Percentiles rank a stretch among this genome's conserved stretches.
These are phyloP conservation scores for Houttuynia cordata DNA, from an alignment of 164 flowering plant genomes.

Conservation along the genomic window DNA sequence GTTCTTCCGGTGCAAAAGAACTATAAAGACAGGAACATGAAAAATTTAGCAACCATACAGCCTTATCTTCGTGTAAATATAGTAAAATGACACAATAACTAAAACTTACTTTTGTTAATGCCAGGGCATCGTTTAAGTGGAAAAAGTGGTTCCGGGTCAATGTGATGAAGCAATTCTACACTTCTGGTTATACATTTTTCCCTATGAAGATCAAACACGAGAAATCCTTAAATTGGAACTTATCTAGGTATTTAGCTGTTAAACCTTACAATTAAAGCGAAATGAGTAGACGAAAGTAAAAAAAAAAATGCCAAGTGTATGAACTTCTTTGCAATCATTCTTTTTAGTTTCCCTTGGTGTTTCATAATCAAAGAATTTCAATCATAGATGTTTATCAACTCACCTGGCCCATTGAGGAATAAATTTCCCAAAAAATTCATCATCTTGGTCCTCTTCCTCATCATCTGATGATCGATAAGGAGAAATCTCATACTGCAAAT, in stretches of 20 bases:
- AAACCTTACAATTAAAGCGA: neutral
- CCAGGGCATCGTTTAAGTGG: conserved; percentile 40
- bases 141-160: conserved; percentile 43
- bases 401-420: conserved; percentile 90
- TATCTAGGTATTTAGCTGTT: neutral
- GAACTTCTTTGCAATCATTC: no score
- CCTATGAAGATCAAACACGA: conserved; percentile 27
- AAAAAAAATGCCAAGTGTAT: neutral
- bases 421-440: conserved; percentile 51
- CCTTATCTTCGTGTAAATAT: neutral
- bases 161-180: conserved; percentile 30
- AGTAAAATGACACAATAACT: neutral
- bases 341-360: neutral
- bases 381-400: neutral
- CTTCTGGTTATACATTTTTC: conserved; percentile 27
- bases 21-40: neutral
- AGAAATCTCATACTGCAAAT: conserved; percentile 50
- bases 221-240: neutral
- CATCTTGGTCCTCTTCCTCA: conserved; percentile 79
- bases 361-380: neutral
- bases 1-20: conserved; percentile 3
- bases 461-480: conserved; percentile 82
- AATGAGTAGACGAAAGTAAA: neutral
- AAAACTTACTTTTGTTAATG: conserved; percentile 42
- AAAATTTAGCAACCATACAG: neutral